Evolutionary conservation across 768 basidiomycete species (phyloP).

Genomic region (Leccinum subgranulosum): DNA sequence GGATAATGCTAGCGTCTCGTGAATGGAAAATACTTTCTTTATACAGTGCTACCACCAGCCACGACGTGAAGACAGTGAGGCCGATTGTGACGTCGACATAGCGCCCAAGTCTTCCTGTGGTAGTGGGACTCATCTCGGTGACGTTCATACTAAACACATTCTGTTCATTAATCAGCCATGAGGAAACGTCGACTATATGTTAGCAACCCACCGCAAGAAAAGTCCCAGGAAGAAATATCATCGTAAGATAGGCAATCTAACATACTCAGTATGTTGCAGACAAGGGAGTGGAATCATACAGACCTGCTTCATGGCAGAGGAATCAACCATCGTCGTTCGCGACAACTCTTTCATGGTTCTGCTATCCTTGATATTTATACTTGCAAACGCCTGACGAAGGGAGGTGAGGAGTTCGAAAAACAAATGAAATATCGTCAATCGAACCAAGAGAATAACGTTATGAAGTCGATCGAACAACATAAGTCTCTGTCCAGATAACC

Average conservation of each 20-base stretch:
- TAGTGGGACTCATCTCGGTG: slow-evolving; percentile 26
- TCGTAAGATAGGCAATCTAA: slow-evolving; percentile 50
- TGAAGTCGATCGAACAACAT: slow-evolving; percentile 34
- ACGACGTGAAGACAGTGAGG: slow-evolving; percentile 51
- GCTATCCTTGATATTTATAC: slow-evolving; percentile 54
- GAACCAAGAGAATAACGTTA: slow-evolving; percentile 34
- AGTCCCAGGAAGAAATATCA: slow-evolving; percentile 57
- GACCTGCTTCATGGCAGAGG: slow-evolving; percentile 38
- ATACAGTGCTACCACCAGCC: slow-evolving; percentile 56
- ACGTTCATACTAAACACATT: slow-evolving; percentile 32
- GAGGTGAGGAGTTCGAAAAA: background rate
- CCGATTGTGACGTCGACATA: slow-evolving; percentile 43
- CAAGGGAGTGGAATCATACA: background rate
- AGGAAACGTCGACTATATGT: background rate
- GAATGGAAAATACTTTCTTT: slow-evolving; percentile 16
- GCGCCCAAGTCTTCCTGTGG: slow-evolving; percentile 29
- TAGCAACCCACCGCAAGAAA: slow-evolving; percentile 33
- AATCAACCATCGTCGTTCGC: slow-evolving; percentile 39
- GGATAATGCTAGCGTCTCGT: background rate
- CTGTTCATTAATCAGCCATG: slow-evolving; percentile 23
- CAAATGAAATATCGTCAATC: background rate
- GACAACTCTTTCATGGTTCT: slow-evolving; percentile 50
- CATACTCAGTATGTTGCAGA: slow-evolving; percentile 6
- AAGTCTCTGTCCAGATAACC: slow-evolving; percentile 36
- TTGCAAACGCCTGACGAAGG: slow-evolving; percentile 50